Evolutionary conservation across 768 basidiomycete species (phyloP), one percentile per base, ranked within the genome.

Genomic region (Amanita fuliginea): DNA sequence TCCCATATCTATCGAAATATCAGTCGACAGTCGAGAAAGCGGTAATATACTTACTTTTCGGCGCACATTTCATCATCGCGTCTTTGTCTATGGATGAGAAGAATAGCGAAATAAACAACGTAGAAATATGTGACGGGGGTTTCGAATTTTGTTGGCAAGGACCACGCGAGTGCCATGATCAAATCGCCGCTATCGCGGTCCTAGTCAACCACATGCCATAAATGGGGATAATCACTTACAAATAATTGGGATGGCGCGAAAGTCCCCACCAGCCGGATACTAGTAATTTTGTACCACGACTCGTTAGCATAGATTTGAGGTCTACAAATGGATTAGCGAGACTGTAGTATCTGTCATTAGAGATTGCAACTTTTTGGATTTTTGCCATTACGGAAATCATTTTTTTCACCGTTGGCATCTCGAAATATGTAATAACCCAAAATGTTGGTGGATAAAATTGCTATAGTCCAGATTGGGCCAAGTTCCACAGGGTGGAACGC

Each of bases 81-180:
- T 51, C 67, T 71, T 65, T 97, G 91, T 51, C 96, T 74, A 66
- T 98, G 96, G 30, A 92, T 71, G 52, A 99, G 83, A 21, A 99
- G 77, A 32, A 96, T 77, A 3, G 77, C 72, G 57, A 99, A 98
- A 70, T 96, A 98, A 52, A 72, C 60, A 24, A 88, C 78, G 60
- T 98, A 98, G 71, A 94, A 99, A 70, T 97, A 94, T 4, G 96
- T 94, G 62, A 98, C 78, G 19, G 94, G 95, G 0, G 92, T 93
- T 40, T 80, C 71, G 64, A 96, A 90, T 4, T 89, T 91, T 1
- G 90, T 94, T 0, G 94, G 87, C 14, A 97, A 75, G 48, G 83
- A 96, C 94, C 95, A 98, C 0, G 92, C 86, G 40, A 90, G 65
- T 19, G 81, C 83, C 87, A 96, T 96, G 51, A 95, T 64, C 55